Evolutionary conservation across 1,139 yeast genomes (phyloP).

Genomic region (Taphrina betulina): DNA sequence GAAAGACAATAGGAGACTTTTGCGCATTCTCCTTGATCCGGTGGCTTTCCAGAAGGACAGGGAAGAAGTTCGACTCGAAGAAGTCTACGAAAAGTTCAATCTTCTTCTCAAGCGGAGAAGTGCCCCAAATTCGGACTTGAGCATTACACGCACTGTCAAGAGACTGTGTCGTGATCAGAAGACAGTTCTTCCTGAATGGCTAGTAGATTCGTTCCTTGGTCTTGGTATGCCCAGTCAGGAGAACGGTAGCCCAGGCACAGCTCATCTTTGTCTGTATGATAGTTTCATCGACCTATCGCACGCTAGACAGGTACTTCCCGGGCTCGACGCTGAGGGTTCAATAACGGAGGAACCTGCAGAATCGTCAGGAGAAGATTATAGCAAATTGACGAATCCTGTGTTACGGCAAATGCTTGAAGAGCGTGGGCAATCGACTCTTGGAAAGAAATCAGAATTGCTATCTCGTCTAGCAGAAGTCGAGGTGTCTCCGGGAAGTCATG

Average conservation of each 20-base stretch:
- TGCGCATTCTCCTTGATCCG: conserved; percentile 30
- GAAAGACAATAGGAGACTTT: conserved; percentile 28
- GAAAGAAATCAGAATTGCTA: conserved; percentile 14
- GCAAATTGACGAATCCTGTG: conserved; percentile 1
- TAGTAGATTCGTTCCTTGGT: conserved; percentile 2
- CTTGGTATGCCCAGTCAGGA: neutral
- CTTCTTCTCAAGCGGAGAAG: conserved; percentile 4
- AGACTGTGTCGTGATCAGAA: neutral
- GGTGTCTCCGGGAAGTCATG: neutral
- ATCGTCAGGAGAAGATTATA: neutral
- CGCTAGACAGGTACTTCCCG: neutral
- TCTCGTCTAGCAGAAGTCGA: neutral
- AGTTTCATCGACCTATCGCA: conserved; percentile 1
- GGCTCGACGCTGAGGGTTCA: neutral
- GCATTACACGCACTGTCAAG: neutral
- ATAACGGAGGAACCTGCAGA: neutral
- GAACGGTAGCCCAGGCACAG: neutral
- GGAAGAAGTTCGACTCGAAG: conserved; percentile 2
- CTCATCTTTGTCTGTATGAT: neutral
- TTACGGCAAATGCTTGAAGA: conserved; percentile 3
- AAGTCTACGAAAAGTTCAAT: conserved; percentile 12
- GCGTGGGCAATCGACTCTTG: conserved; percentile 3
- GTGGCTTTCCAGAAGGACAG: conserved; percentile 13
- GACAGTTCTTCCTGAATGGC: neutral
- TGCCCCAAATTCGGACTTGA: neutral